These are phyloP conservation scores for Stemphylium beticola DNA, from an alignment of 2,329 filamentous ascomycete species.

Conservation along the genomic window DNA sequence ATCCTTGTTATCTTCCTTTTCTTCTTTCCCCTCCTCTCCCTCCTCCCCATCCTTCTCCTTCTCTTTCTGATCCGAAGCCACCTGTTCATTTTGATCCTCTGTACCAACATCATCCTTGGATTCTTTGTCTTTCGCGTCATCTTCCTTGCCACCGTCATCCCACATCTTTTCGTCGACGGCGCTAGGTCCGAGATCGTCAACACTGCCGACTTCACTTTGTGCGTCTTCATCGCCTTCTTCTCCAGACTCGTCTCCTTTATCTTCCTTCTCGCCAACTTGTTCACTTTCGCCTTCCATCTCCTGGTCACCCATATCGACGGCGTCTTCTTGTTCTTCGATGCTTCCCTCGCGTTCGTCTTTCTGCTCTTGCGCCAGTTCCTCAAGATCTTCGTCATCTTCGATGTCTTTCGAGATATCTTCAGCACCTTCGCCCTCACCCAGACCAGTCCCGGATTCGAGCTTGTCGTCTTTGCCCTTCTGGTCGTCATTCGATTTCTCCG, in stretches of 20 bases:
- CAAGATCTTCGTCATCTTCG: constrained; percentile 88
- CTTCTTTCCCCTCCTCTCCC: constrained; percentile 64
- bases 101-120: constrained; percentile 64
- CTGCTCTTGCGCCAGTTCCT: constrained; percentile 86
- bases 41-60: constrained; percentile 62
- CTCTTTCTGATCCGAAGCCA: constrained; percentile 56
- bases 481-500: constrained; percentile 73
- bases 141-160: constrained; percentile 82
- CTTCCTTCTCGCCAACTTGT: constrained; percentile 60
- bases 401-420: constrained; percentile 99
- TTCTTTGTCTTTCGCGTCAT: constrained; percentile 82
- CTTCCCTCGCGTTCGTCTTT: constrained; percentile 66
- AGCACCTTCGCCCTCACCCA: constrained; percentile 92
- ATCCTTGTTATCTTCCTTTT: constrained; percentile 65
- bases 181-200: constrained; percentile 86
- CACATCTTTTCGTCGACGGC: constrained; percentile 99
- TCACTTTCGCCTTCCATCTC: constrained; percentile 88
- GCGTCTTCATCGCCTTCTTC: constrained; percentile 64
- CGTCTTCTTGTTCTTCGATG: constrained; percentile 81
- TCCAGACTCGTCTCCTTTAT: constrained; percentile 62
- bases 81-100: constrained; percentile 55
- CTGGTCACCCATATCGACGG: constrained; percentile 89
- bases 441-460: constrained; percentile 87
- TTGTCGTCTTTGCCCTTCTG: constrained; percentile 75
- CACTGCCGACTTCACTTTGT: constrained; percentile 88